Evolutionary conservation across 768 basidiomycete genomes (phyloP).

Genomic region (Tylopilus subfusipes): DNA sequence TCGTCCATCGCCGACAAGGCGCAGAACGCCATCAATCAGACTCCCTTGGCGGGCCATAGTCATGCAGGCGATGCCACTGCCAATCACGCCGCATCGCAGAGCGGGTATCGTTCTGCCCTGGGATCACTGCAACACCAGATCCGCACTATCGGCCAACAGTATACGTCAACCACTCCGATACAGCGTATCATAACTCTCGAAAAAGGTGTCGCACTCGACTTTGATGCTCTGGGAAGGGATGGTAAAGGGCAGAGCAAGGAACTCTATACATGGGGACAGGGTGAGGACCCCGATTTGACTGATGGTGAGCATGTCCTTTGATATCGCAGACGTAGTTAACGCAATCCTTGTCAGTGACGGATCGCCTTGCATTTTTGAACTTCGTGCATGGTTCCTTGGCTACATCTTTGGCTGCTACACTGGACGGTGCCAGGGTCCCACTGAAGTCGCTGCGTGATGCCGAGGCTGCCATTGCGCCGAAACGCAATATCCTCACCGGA

Average conservation of each 20-base stretch:
- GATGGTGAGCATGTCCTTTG: slow-evolving; percentile 50
- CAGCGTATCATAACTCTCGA: slow-evolving; percentile 78
- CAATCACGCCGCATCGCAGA: slow-evolving; percentile 39
- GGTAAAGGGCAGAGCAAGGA: slow-evolving; percentile 77
- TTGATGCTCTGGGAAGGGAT: slow-evolving; percentile 63
- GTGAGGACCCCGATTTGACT: slow-evolving; percentile 65
- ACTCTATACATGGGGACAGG: slow-evolving; percentile 80
- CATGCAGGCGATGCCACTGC: slow-evolving; percentile 42
- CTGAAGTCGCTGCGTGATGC: slow-evolving; percentile 72
- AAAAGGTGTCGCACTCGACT: slow-evolving; percentile 76
- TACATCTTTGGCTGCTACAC: slow-evolving; percentile 52
- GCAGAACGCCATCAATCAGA: slow-evolving; percentile 62
- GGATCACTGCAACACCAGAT: slow-evolving; percentile 70
- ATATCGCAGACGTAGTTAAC: background rate
- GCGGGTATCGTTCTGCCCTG: slow-evolving; percentile 48
- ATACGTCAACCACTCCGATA: slow-evolving; percentile 61
- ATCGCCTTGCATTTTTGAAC: slow-evolving; percentile 78
- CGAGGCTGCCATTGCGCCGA: slow-evolving; percentile 58
- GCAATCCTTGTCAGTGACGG: slow-evolving; percentile 54
- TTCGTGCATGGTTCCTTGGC: slow-evolving; percentile 72
- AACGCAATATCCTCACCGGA: slow-evolving; percentile 55
- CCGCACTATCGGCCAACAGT: slow-evolving; percentile 70
- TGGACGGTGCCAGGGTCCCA: slow-evolving; percentile 62
- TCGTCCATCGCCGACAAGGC: slow-evolving; percentile 73
- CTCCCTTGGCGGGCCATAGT: slow-evolving; percentile 55